Evolutionary conservation across 2,329 filamentous ascomycete genomes (phyloP), one percentile per base, ranked within the genome.

Genomic region (Pseudocercospora ulei): DNA sequence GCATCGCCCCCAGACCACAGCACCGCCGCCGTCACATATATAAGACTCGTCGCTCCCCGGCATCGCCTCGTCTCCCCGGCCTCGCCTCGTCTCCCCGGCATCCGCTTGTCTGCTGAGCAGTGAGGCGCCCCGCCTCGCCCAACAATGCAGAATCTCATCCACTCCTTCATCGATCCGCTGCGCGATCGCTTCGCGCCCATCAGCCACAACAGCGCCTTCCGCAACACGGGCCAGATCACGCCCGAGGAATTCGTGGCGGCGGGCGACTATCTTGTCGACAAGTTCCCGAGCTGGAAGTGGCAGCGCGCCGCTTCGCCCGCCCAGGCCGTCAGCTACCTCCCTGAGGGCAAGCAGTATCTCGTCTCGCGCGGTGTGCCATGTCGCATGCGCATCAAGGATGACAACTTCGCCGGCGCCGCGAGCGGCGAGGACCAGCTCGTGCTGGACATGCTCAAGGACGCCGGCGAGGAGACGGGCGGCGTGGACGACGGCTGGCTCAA

Each of bases 251-350:
- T 98, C 63, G 72, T 95, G 35, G 80, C 82, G 3, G 90, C 90
- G 3, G 90, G 90, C 54, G 90, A 98, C 68, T 98, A 96, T 62
- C 78, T 98, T 23, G 87, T 94, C 57, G 94, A 92, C 77, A 96
- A 95, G 69, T 98, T 98, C 66, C 90, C 88, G 5, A 93, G 88
- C 42, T 98, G 90, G 90, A 82, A 84, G 34, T 98, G 90, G 90
- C 78, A 82, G 50, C 84, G 90, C 55, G 87, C 88, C 51, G 82
- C 88, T 39, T 76, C 78, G n/a, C 75, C 79, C 1, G 72, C 75
- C 46, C 83, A 85, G 61, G 80, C 86, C 48, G 82, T 83, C 39
- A 68, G 70, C 49, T 83, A 93, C 59, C 76, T 98, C 3, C 90
- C 90, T 1, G 66, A 78, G 0, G 84, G 82, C 35, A 98, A 96